These are phyloP conservation scores for Lentinus polychrous DNA, from an alignment of 1,284 basidiomycete species.

Conservation along the genomic window DNA sequence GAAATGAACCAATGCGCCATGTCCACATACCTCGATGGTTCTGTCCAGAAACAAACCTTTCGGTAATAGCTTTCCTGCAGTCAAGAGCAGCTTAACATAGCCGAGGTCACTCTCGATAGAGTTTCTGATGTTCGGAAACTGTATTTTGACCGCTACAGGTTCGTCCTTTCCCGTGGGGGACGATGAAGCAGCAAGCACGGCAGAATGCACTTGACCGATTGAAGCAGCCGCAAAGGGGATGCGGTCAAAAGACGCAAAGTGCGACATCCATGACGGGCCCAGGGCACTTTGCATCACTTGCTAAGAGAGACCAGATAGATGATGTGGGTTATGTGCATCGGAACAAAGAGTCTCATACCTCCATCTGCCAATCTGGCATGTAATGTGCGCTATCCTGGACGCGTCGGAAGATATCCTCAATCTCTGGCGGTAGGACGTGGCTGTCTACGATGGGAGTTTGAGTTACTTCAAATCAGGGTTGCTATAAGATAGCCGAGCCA, in stretches of 20 bases:
- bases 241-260: constrained; percentile 76
- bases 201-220: constrained; percentile 93
- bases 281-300: constrained; percentile 73
- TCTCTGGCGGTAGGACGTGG: constrained; percentile 80
- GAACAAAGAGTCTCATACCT: constrained; percentile 41
- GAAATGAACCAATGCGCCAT: not conserved
- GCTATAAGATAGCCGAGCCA: constrained; percentile 6
- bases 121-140: constrained; percentile 88
- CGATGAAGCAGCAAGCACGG: constrained; percentile 45
- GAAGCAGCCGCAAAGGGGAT: constrained; percentile 94
- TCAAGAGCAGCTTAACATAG: constrained; percentile 81
- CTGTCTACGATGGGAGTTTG: constrained; percentile 51
- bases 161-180: constrained; percentile 49
- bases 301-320: constrained; percentile 30
- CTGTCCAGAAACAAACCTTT: constrained; percentile 86
- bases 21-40: constrained; percentile 61
- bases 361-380: constrained; percentile 98
- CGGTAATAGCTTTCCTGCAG: constrained; percentile 77
- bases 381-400: constrained; percentile 97
- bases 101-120: constrained; percentile 86
- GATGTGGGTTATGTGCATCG: not conserved
- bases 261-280: constrained; percentile 68
- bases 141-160: constrained; percentile 88
- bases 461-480: not conserved
- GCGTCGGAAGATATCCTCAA: constrained; percentile 83